A percentile compares a stretch with the other conserved stretches of the same genome.
Evolutionary conservation across 78 protist species (phyloP).

Genomic region (Speleostelium caveatum): DNA sequence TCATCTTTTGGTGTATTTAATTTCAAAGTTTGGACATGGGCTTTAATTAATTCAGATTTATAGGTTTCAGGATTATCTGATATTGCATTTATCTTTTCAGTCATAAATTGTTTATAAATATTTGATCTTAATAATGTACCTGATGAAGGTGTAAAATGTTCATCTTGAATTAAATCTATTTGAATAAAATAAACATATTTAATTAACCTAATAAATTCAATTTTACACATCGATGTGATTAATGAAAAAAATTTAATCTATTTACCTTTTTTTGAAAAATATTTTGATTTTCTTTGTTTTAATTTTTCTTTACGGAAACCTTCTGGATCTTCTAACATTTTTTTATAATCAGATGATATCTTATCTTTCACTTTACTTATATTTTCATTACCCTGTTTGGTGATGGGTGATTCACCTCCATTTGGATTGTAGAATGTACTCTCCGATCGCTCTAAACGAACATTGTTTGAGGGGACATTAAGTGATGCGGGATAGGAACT

Average conservation of each 20-base stretch:
- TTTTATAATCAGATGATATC: constrained; percentile 69
- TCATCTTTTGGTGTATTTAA: constrained; percentile 7
- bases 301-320: constrained; percentile 66
- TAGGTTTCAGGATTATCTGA: constrained; percentile 57
- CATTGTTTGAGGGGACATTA: background rate
- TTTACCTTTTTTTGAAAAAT: constrained; percentile 56
- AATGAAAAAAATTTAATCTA: too few species aligned
- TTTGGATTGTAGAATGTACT: constrained; percentile 25
- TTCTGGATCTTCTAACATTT: constrained; percentile 66
- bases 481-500: background rate
- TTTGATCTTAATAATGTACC: constrained; percentile 66
- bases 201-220: too few species aligned
- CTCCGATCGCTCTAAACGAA: constrained; percentile 50
- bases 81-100: constrained; percentile 24
- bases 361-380: constrained; percentile 48
- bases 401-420: background rate
- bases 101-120: constrained; percentile 64
- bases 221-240: background rate
- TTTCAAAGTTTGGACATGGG: constrained; percentile 14
- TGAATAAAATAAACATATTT: too few species aligned
- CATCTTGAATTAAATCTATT: constrained; percentile 50
- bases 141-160: constrained; percentile 59
- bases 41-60: constrained; percentile 43
- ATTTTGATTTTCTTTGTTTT: constrained; percentile 72
- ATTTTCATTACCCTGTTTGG: constrained; percentile 5